A percentile compares a stretch with the other conserved stretches of the same genome.
phyloP scores from a whole-genome alignment of 2,329 filamentous ascomycete species.

The Albophoma yamanashiensis region DNA sequence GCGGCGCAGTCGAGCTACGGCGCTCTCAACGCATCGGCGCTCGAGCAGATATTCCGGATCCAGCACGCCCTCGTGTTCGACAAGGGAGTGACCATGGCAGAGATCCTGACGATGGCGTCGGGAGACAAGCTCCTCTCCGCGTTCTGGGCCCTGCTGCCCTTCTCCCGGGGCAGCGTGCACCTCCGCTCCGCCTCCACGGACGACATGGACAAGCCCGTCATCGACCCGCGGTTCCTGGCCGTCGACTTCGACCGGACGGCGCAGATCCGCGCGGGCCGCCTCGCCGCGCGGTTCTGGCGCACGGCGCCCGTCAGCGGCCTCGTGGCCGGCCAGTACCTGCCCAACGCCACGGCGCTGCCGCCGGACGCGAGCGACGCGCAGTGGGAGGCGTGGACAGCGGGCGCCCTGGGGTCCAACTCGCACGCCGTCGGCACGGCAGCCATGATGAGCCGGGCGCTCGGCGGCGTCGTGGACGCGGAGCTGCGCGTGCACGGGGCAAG shows the following conservation, averaged over 20 bases:
- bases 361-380: conserved; percentile 5
- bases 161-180: conserved; percentile 29
- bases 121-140: conserved; percentile 22
- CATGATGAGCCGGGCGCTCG: conserved; percentile 37
- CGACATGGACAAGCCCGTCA: conserved; percentile 20
- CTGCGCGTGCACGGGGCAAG: conserved; percentile 31
- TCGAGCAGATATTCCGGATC: conserved; percentile 29
- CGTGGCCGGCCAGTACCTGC: neutral
- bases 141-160: conserved; percentile 25
- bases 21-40: conserved; percentile 15
- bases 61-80: conserved; percentile 39
- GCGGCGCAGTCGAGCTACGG: conserved; percentile 14
- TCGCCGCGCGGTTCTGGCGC: conserved; percentile 19
- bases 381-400: conserved; percentile 6
- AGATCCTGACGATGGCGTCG: conserved; percentile 28
- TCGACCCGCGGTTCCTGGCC: conserved; percentile 24
- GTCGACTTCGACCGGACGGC: conserved; percentile 23
- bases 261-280: conserved; percentile 16
- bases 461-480: conserved; percentile 35
- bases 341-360: neutral
- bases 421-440: conserved; percentile 37
- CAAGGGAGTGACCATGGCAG: conserved; percentile 31
- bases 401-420: conserved; percentile 18
- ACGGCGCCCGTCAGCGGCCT: conserved; percentile 11
- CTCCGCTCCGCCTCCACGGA: conserved; percentile 23